Evolutionary conservation across 768 basidiomycete species (phyloP).

Genomic region (Paxillus ammoniavirescens): DNA sequence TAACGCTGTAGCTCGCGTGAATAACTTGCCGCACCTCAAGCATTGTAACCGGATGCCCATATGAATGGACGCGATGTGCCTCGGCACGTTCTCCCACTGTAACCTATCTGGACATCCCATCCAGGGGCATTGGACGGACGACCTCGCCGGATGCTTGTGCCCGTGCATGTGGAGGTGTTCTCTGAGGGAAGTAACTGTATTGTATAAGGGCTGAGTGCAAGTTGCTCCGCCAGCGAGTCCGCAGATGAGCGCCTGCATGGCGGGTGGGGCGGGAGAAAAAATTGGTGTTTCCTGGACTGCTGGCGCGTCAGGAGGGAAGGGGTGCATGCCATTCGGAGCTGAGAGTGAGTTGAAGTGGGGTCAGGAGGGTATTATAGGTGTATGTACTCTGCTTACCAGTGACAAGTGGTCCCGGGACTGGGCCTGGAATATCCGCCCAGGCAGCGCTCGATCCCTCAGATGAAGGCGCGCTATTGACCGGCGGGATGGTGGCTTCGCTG

Average conservation of each 20-base stretch:
- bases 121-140: conserved; percentile 9
- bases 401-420: too few species aligned
- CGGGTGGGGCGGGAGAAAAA: too few species aligned
- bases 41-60: conserved; percentile 1
- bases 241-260: background rate
- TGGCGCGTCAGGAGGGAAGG: too few species aligned
- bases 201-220: conserved; percentile 1
- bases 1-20: conserved; percentile 5
- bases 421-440: too few species aligned
- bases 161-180: conserved; percentile 12
- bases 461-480: background rate
- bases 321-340: too few species aligned
- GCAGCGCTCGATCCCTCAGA: too few species aligned
- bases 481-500: background rate
- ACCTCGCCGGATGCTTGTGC: conserved; percentile 1
- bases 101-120: conserved; percentile 1
- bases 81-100: conserved; percentile 5
- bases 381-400: too few species aligned
- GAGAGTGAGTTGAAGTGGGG: too few species aligned
- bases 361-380: too few species aligned
- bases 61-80: conserved; percentile 9
- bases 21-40: conserved; percentile 3
- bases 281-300: too few species aligned
- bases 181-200: conserved; percentile 1
- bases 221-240: background rate